These are phyloP conservation scores for Auriscalpium orientale DNA, from an alignment of 768 basidiomycete genomes.

Conservation along the genomic window DNA sequence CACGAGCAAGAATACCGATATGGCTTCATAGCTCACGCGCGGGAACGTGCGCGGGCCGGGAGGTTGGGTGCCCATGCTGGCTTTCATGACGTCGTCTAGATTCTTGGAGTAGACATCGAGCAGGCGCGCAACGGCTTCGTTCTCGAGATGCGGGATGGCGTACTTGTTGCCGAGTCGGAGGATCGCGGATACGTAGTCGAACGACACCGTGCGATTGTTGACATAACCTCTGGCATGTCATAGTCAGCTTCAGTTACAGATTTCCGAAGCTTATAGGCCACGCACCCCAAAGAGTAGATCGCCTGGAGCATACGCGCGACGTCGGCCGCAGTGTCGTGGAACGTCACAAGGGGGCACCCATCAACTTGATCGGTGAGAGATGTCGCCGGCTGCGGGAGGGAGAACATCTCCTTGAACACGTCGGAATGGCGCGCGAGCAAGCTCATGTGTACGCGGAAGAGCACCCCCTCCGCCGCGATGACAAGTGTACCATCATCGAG, in stretches of 20 bases:
- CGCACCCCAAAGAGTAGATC: background rate
- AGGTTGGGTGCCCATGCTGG: background rate
- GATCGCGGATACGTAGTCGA: background rate
- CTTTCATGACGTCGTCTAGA: background rate
- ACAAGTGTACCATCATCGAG: background rate
- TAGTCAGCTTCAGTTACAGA: background rate
- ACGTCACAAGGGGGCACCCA: background rate
- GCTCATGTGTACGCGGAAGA: slow-evolving; percentile 11
- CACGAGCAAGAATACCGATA: background rate
- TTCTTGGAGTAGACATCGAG: background rate
- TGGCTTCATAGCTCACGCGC: background rate
- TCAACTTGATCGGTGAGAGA: background rate
- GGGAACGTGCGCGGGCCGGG: background rate
- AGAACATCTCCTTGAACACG: slow-evolving; percentile 10
- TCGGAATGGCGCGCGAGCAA: slow-evolving; percentile 10
- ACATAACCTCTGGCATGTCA: background rate
- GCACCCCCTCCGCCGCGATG: background rate
- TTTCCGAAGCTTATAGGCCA: background rate
- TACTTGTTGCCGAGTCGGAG: background rate
- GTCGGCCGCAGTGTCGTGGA: background rate
- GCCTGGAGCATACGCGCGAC: background rate
- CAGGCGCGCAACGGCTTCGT: background rate
- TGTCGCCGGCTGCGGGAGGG: background rate
- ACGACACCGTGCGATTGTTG: background rate
- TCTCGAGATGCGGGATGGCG: background rate